Percentiles rank a stretch among this genome's conserved stretches.
phyloP scores from a whole-genome alignment of 1,139 yeast genomes.

The Yamadazyma blattariae region DNA sequence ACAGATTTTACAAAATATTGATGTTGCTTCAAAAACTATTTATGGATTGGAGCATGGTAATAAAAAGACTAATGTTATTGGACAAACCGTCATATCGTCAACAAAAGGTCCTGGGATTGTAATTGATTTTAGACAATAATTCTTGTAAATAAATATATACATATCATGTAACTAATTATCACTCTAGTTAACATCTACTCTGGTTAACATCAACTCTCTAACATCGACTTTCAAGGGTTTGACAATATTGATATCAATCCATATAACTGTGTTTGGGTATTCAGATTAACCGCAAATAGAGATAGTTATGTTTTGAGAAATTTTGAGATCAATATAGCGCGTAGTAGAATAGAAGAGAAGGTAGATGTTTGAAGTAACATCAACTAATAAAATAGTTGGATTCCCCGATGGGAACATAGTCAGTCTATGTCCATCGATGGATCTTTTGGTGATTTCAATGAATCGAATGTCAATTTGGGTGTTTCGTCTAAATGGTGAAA shows the following conservation, averaged over 20 bases:
- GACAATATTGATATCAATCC: no score
- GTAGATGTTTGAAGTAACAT: conserved; percentile 11
- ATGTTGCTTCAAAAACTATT: conserved; percentile 66
- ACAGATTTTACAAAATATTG: conserved; percentile 70
- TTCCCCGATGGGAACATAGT: conserved; percentile 40
- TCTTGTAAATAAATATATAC: conserved; percentile 5
- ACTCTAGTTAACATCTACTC: no score
- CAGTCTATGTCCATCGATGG: conserved; percentile 58
- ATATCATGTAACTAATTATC: no score
- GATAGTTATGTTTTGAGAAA: no score
- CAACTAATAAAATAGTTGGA: conserved; percentile 24
- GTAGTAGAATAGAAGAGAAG: no score
- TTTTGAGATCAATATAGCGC: not conserved
- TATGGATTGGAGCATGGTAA: conserved; percentile 57
- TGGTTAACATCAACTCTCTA: no score
- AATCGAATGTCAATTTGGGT: conserved; percentile 49
- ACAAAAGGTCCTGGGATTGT: conserved; percentile 83
- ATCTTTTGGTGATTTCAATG: conserved; percentile 49
- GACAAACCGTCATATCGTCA: conserved; percentile 66
- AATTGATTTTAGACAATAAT: conserved; percentile 44
- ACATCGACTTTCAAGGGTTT: no score
- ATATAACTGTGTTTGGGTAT: no score
- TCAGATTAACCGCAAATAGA: no score
- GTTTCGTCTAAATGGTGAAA: conserved; percentile 53
- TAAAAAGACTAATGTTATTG: conserved; percentile 68